Percentiles rank a stretch among this genome's conserved stretches.
Evolutionary conservation across 805 yeast genomes (phyloP).

Genomic region (Candida palmyrensis): DNA sequence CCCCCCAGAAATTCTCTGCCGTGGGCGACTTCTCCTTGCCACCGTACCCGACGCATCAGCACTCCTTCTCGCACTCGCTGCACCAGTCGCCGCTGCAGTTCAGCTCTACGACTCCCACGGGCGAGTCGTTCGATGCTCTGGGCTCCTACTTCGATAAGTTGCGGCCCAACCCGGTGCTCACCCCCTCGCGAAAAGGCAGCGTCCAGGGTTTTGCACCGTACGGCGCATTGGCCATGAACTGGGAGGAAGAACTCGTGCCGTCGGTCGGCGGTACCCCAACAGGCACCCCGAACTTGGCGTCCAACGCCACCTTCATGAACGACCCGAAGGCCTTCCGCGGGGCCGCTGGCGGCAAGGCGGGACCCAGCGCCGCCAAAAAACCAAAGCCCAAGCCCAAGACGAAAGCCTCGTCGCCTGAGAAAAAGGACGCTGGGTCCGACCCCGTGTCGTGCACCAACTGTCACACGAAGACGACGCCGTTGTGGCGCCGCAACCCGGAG

Average conservation of each 20-base stretch:
- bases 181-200: neutral
- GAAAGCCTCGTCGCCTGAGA: conserved; percentile 1
- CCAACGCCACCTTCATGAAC: neutral
- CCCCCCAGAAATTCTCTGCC: conserved; percentile 4
- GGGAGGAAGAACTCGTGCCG: conserved; percentile 1
- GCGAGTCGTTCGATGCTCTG: neutral
- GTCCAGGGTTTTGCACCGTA: no score
- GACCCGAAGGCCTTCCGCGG: neutral
- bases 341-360: neutral
- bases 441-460: conserved; percentile 71
- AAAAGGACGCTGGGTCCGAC: conserved; percentile 3
- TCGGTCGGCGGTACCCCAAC: neutral
- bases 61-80: conserved; percentile 6
- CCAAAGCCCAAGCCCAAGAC: neutral
- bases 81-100: conserved; percentile 1
- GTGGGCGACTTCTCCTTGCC: no score
- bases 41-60: conserved; percentile 8
- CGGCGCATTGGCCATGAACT: no score
- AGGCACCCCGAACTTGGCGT: neutral
- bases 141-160: conserved; percentile 1
- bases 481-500: conserved; percentile 91
- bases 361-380: neutral
- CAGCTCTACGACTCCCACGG: neutral
- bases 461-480: conserved; percentile 85
- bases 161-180: neutral